Base-by-base conservation (phyloP, 495 filamentous ascomycete species). In the Xylaria longipes region DNA sequence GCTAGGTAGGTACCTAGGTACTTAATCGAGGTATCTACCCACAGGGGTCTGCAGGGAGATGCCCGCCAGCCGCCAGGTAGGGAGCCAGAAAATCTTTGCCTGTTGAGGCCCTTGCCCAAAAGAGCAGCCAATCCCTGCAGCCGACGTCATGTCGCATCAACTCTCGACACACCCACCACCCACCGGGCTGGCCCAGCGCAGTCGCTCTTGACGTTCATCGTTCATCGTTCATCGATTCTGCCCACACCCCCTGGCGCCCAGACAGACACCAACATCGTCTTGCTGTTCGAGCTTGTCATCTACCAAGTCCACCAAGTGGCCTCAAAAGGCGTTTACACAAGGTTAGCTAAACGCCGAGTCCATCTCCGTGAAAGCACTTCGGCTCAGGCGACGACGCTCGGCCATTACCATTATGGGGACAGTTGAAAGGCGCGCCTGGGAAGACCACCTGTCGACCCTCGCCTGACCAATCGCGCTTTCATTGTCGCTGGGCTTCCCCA, bases 141-240 rank as follows among this genome's bases (percentile, higher is more conserved):
- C 0, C 60, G 60, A 63, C 60, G 60, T 63, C 60, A 63, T 60
- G n/a, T 12, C 31, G 57, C 57, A 37, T 60, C 57, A 37, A 57
- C 56, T 17, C 56, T 58, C n/a, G 31, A 58, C 56, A 20, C 56
- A 35, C 29, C 31, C 56, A 35, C n/a, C 17, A 58, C 56, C 7
- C 56, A 35, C 29, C 31, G 31, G 27, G 56, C 27, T 35, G 56
- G 1, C 22, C 52, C 27, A 31, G 52, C 29, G 29, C 27, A 56
- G 33, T 60, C 33, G 57, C 33, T 60, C 17, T 60, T 22, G 20
- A 60, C 57, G 7, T 37, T 37, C 7, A 22, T 60, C n/a, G 57
- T n/a, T n/a, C n/a, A n/a, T n/a, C 57, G 7, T 37, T 37, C 7
- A 22, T 60, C n/a, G 57, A 39, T 60, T 60, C 17, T 37, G 31